Base-by-base conservation (phyloP, 139 green algal genomes). In the Pleodorina starrii region DNA sequence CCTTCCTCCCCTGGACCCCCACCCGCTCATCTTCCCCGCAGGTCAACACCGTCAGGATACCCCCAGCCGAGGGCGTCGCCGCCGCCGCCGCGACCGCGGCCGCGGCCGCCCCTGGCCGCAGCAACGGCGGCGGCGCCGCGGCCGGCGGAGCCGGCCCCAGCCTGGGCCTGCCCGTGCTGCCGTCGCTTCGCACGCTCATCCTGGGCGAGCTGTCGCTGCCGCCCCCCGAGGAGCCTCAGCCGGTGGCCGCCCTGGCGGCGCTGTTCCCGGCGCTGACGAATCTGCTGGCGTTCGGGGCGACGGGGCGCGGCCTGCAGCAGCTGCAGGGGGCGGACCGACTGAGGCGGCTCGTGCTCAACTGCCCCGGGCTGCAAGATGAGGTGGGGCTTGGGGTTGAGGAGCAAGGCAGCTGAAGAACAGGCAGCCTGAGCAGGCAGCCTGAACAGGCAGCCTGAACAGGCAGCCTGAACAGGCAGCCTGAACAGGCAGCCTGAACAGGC, bases 211-310 rank as follows among this genome's bases (percentile, higher is more conserved):
- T 87, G 12, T 60, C 29, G 12, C 42, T 75, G 40, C 80, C 80
- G 40, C 59, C 80, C 23, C 59, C 57, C 6, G 32, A 48, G 6
- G 43, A 48, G 63, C 81, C 81, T n/a, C 81, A 78, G 63, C 81
- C 63, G 17, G n/a, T 68, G 63, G 36, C 35, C 6, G 59, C 11
- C 5, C 63, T 87, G 12, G 3, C 23, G 5, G 32, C n/a, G 1
- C 5, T 87, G 25, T 87, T 87, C 46, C 81, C 81, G 0, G n/a
- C 16, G 14, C 80, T 87, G 57, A 40, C 60, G 80, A 87, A 87
- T 59, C 1, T 77, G 40, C 42, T 77, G 25, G 5, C 17, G 5
- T 85, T 85, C 35, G 40, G 60, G 6, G 80, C 60, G 32, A 0
- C 11, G 23, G 40, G 16, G 9, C 59, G 80, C 12, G 80, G 80